Evolutionary conservation across 2,329 filamentous ascomycete genomes (phyloP).

Genomic region (Exserohilum turcica): DNA sequence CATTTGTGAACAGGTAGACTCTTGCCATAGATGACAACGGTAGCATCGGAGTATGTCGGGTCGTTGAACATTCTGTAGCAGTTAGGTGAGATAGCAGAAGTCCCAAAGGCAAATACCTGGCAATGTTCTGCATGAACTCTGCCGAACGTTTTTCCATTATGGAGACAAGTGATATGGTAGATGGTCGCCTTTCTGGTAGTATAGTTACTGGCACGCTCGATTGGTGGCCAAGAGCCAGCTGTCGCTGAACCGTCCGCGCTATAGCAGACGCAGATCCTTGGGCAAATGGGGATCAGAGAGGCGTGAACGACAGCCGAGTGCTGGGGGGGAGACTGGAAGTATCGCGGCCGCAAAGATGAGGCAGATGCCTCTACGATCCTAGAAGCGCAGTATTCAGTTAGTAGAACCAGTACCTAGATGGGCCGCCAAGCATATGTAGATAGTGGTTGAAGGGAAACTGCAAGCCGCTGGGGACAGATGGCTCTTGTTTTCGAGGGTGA

Average conservation of each 20-base stretch:
- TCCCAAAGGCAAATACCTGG: conserved; percentile 2
- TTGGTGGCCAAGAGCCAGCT: background rate
- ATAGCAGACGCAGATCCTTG: conserved; percentile 27
- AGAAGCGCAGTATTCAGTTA: conserved; percentile 10
- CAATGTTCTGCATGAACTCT: conserved; percentile 3
- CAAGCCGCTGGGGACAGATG: conserved; percentile 13
- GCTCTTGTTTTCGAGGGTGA: conserved; percentile 6
- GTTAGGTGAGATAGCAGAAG: background rate
- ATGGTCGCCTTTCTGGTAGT: background rate
- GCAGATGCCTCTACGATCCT: conserved; percentile 4
- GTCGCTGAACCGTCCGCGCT: conserved; percentile 1
- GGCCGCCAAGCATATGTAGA: background rate
- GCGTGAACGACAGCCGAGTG: conserved; percentile 13
- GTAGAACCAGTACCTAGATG: conserved; percentile 18
- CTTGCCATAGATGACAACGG: conserved; percentile 8
- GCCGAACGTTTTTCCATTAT: conserved; percentile 3
- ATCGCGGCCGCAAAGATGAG: conserved; percentile 13
- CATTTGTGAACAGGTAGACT: conserved; percentile 12
- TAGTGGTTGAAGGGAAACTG: conserved; percentile 3
- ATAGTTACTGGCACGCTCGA: background rate
- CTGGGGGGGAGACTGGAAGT: conserved; percentile 15
- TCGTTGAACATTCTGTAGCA: conserved; percentile 16
- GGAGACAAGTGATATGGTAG: conserved; percentile 3
- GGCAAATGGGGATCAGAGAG: conserved; percentile 20
- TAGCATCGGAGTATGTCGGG: conserved; percentile 15